phyloP scores from a whole-genome alignment of 352 stramenopile species.

The Phytophthora multivora region DNA sequence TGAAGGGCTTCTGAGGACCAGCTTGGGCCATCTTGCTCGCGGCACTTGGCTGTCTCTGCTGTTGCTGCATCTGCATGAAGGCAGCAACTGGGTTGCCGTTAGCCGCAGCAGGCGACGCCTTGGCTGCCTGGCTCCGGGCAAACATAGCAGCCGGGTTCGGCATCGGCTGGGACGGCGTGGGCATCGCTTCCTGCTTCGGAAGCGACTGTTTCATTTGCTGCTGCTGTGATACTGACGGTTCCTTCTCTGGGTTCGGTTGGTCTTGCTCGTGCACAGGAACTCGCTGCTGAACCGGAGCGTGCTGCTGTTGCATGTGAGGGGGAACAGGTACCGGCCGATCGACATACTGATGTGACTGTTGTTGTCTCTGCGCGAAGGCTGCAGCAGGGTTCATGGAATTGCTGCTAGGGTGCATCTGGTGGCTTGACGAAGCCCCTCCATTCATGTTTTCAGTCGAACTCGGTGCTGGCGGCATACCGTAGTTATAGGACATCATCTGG shows the following conservation, averaged over 20 bases:
- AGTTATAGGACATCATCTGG: constrained; percentile 56
- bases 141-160: constrained; percentile 69
- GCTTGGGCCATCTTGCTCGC: constrained; percentile 19
- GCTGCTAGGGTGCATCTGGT: constrained; percentile 22
- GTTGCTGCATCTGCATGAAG: constrained; percentile 63
- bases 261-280: constrained; percentile 30
- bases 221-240: constrained; percentile 27
- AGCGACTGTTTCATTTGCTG: constrained; percentile 21
- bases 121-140: constrained; percentile 47
- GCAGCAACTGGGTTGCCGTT: constrained; percentile 52
- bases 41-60: constrained; percentile 30
- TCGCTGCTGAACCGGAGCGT: constrained; percentile 14
- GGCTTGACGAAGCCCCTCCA: constrained; percentile 15
- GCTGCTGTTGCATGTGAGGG: constrained; percentile 26
- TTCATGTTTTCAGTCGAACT: constrained; percentile 26
- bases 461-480: constrained; percentile 20
- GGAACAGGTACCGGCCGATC: constrained; percentile 20
- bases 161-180: constrained; percentile 16
- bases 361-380: constrained; percentile 48
- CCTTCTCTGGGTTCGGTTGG: constrained; percentile 36
- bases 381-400: constrained; percentile 40
- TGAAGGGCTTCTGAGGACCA: constrained; percentile 42
- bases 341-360: constrained; percentile 33
- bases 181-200: constrained; percentile 23
- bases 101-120: constrained; percentile 11